Evolutionary conservation across 2,329 filamentous ascomycete genomes (phyloP).

Genomic region (Nectriaceae sp.): DNA sequence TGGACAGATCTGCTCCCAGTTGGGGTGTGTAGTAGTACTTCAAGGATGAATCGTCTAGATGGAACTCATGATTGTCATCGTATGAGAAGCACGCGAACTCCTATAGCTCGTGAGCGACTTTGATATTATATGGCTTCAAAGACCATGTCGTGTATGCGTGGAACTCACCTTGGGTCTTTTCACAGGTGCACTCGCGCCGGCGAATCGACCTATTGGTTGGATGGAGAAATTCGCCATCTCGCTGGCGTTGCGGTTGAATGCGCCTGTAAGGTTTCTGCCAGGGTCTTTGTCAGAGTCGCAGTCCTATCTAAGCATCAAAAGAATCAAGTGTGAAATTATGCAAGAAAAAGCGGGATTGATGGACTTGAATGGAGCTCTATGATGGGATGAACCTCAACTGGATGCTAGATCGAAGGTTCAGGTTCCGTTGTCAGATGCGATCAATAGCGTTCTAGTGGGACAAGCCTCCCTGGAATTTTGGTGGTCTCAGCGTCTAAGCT

Average conservation of each 20-base stretch:
- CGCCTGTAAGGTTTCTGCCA: background rate
- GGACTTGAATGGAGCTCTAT: too few species aligned
- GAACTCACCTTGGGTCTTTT: conserved; percentile 68
- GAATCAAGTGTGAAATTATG: too few species aligned
- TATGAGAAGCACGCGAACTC: conserved; percentile 95
- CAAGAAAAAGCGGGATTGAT: too few species aligned
- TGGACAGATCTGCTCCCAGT: conserved; percentile 72
- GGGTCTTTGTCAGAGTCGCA: background rate
- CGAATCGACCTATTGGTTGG: conserved; percentile 70
- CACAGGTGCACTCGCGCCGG: conserved; percentile 67
- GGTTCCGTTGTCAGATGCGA: too few species aligned
- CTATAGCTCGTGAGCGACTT: conserved; percentile 41
- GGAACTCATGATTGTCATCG: conserved; percentile 78
- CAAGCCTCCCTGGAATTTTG: too few species aligned
- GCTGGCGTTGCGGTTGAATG: background rate
- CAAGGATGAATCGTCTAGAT: conserved; percentile 75
- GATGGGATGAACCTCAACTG: too few species aligned
- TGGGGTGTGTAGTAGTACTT: conserved; percentile 84
- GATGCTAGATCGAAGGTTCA: background rate
- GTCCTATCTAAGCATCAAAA: too few species aligned
- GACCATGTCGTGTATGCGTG: background rate
- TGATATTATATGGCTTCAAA: background rate
- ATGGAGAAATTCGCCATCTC: conserved; percentile 58
- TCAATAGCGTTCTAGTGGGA: too few species aligned
- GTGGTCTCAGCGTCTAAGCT: too few species aligned